phyloP scores from a whole-genome alignment of 2,329 filamentous ascomycete species.

The Ustilaginoidea virens region DNA sequence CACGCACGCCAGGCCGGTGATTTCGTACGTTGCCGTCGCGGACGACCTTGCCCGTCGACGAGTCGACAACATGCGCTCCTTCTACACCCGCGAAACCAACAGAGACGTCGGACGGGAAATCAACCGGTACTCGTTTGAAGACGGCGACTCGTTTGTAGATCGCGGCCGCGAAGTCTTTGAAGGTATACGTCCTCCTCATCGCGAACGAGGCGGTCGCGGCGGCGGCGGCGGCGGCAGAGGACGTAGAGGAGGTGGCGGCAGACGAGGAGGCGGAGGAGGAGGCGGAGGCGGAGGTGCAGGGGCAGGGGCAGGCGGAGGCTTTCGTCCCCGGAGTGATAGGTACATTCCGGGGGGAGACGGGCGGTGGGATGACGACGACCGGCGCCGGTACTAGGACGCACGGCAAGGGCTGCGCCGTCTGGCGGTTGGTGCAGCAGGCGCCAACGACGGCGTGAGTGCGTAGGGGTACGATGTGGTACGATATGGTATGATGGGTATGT shows the following conservation, averaged over 20 bases:
- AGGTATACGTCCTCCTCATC: conserved; percentile 44
- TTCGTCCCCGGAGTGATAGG: conserved; percentile 9
- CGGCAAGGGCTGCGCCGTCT: no score
- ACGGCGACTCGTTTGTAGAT: conserved; percentile 51
- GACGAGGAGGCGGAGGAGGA: conserved; percentile 11
- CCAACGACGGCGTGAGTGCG: no score
- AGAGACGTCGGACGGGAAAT: conserved; percentile 32
- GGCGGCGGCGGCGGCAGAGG: conserved; percentile 10
- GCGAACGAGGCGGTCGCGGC: conserved; percentile 24
- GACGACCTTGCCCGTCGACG: conserved; percentile 49
- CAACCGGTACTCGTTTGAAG: conserved; percentile 61
- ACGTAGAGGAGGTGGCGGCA: conserved; percentile 12
- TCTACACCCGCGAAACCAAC: conserved; percentile 26
- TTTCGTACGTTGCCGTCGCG: conserved; percentile 41
- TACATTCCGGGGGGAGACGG: conserved; percentile 6
- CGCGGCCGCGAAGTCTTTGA: conserved; percentile 55
- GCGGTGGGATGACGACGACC: conserved; percentile 7
- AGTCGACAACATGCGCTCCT: conserved; percentile 37
- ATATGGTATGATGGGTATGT: no score
- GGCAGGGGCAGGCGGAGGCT: conserved; percentile 11
- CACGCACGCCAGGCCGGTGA: conserved; percentile 26
- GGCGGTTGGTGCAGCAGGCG: no score
- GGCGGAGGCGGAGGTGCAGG: conserved; percentile 14
- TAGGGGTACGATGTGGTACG: no score
- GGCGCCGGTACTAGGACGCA: conserved; percentile 3